Evolutionary conservation across 225 moss, liverwort and hornwort species (phyloP), one percentile per base, ranked within the genome.

Genomic region (Thuidium tamariscinum): DNA sequence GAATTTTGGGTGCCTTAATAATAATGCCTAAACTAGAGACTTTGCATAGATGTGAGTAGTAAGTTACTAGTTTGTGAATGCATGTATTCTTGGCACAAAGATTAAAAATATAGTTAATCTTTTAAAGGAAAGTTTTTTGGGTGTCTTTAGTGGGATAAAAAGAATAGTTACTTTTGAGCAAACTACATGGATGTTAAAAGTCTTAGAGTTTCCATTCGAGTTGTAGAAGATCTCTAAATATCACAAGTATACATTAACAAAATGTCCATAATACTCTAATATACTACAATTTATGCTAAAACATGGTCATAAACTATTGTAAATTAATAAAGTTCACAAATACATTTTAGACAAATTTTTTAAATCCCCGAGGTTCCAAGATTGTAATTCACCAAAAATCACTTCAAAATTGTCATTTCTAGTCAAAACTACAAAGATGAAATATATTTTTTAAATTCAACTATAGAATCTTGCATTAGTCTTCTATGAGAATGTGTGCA

Each of bases 381-480:
- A n/a, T 6, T 66, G 10, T 20, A 11, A 5, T 36, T 66, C 2
- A 11, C 3, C 5, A n/a, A 65, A 10, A 65, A n/a, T 3, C 5
- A n/a, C 8, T n/a, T 5, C 1, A 19, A n/a, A 65, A n/a, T 1
- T 10, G 0, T 1, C n/a, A 19, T 65, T 65, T 10, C 5, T n/a
- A 5, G 1, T n/a, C 2, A 5, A 19, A n/a, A n/a, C n/a, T n/a
- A n/a, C n/a, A n/a, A n/a, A 65, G 36, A 36, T 21, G 3, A 65
- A 20, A n/a, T 36, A 36, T 36, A 19, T 64, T 36, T 34, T 34
- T 1, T 3, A 64, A 36, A 20, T 36, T 2, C 5, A 20, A 10
- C 19, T 0, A 6, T 36, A 11, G 10, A 11, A 36, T 36, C 20
- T 66, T 36, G 11, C 20, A 65, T n/a, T 65, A 20, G 10, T 17